phyloP scores from a whole-genome alignment of 306 rosid genomes.

The Cicer pinnatifidum region DNA sequence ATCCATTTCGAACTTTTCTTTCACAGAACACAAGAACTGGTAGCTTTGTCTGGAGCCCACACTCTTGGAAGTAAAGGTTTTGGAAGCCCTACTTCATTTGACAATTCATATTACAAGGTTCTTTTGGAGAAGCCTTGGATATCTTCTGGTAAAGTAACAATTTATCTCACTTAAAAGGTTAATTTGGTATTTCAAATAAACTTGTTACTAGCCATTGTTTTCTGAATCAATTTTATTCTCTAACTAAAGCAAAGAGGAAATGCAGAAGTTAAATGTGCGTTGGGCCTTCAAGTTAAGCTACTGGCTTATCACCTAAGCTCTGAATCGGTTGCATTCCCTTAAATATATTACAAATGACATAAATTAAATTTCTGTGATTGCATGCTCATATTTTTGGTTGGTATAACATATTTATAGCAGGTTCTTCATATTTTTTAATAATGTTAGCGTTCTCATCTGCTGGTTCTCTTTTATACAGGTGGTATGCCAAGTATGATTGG shows the following conservation, averaged over 20 bases:
- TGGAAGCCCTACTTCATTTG: conserved; percentile 81
- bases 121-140: conserved; percentile 82
- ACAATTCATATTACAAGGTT: conserved; percentile 85
- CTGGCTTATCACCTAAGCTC: conserved; percentile 12
- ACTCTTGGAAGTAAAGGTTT: conserved; percentile 94
- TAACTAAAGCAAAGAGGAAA: conserved; percentile 28
- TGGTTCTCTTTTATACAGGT: conserved; percentile 54
- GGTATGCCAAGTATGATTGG: conserved; percentile 89
- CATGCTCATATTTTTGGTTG: conserved; percentile 18
- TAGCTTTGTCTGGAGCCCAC: conserved; percentile 96
- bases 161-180: conserved; percentile 30
- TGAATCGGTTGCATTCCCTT: conserved; percentile 1
- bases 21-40: conserved; percentile 84
- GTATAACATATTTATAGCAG: conserved; percentile 4
- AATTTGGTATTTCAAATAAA: not conserved
- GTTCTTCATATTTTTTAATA: conserved; percentile 21
- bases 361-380: conserved; percentile 8
- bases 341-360: conserved; percentile 13
- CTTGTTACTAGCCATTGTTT: too few species aligned
- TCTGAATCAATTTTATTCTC: too few species aligned
- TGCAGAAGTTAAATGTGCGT: conserved; percentile 18
- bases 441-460: conserved; percentile 29
- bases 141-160: conserved; percentile 61
- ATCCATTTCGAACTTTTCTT: conserved; percentile 42
- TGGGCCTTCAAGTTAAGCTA: not conserved